phyloP scores from a whole-genome alignment of 2,329 filamentous ascomycete species.

The Nectriaceae sp. region DNA sequence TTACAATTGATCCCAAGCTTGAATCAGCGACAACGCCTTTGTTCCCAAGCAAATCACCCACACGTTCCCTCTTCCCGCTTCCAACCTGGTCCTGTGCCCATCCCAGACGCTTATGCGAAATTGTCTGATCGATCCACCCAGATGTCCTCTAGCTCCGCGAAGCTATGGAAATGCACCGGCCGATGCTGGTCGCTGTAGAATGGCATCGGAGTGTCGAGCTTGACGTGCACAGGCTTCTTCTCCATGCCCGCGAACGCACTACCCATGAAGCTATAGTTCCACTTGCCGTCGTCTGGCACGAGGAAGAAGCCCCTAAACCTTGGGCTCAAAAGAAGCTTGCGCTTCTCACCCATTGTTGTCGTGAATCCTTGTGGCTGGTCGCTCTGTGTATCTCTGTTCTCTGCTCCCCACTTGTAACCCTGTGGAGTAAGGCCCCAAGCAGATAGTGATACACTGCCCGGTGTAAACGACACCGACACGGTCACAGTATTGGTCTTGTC shows the following conservation, averaged over 20 bases:
- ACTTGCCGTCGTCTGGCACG: constrained; percentile 83
- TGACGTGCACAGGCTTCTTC: constrained; percentile 89
- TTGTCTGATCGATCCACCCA: constrained; percentile 93
- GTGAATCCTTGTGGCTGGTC: constrained; percentile 95
- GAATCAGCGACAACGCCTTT: background rate
- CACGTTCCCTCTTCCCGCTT: background rate
- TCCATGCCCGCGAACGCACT: constrained; percentile 83
- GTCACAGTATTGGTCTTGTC: constrained; percentile 88
- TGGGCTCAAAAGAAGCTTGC: constrained; percentile 88
- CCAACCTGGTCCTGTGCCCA: background rate
- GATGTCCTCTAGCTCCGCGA: constrained; percentile 94
- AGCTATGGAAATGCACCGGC: constrained; percentile 94
- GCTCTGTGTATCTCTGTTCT: constrained; percentile 90
- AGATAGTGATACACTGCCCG: constrained; percentile 90
- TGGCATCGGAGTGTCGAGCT: constrained; percentile 84
- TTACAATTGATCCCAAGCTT: background rate
- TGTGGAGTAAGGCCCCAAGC: constrained; percentile 91
- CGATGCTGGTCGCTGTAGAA: constrained; percentile 95
- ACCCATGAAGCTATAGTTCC: constrained; percentile 99
- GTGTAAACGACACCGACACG: constrained; percentile 94
- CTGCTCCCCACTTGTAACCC: constrained; percentile 95
- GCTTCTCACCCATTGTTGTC: constrained; percentile 91
- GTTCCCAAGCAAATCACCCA: background rate
- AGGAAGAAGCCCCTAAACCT: constrained; percentile 96
- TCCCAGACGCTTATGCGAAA: constrained; percentile 67